Percentiles rank a stretch among this genome's conserved stretches.
These are phyloP conservation scores for Rhodotorula babjevae DNA, from an alignment of 768 basidiomycete genomes.

Conservation along the genomic window DNA sequence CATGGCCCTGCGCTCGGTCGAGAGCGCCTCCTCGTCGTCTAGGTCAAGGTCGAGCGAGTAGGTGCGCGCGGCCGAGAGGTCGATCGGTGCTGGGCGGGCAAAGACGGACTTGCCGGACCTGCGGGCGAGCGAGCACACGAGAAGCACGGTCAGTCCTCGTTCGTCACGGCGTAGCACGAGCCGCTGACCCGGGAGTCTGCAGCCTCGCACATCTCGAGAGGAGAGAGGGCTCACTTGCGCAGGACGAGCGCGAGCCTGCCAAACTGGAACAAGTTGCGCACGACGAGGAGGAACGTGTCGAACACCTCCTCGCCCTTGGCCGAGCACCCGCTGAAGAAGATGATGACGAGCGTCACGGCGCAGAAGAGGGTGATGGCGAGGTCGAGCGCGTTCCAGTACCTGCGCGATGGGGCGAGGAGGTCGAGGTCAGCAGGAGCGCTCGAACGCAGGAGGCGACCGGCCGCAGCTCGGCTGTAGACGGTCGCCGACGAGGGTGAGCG, in stretches of 20 bases:
- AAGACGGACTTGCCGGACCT: constrained; percentile 51
- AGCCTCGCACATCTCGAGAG: no score
- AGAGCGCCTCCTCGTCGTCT: constrained; percentile 49
- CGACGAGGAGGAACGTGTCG: constrained; percentile 85
- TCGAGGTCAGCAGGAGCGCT: background rate
- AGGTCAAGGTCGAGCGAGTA: constrained; percentile 50
- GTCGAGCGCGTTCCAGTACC: constrained; percentile 41
- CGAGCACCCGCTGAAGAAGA: constrained; percentile 81
- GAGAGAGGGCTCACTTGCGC: constrained; percentile 72
- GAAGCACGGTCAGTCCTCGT: no score
- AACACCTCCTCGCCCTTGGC: constrained; percentile 91
- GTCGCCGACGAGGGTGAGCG: no score
- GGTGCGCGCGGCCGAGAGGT: constrained; percentile 48
- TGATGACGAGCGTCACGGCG: constrained; percentile 76
- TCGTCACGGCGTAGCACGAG: no score
- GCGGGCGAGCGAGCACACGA: background rate
- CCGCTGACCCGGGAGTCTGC: no score
- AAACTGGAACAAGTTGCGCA: constrained; percentile 70
- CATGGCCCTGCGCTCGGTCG: constrained; percentile 32
- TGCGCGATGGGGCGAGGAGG: background rate
- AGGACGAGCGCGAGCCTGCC: constrained; percentile 72
- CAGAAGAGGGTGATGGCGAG: constrained; percentile 72
- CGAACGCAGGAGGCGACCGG: no score
- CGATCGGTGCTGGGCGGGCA: constrained; percentile 48
- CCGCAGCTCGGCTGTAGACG: no score